These are phyloP conservation scores for Syncephalastrum monosporum DNA, from an alignment of 371 early-diverging fungal genomes.

Conservation along the genomic window DNA sequence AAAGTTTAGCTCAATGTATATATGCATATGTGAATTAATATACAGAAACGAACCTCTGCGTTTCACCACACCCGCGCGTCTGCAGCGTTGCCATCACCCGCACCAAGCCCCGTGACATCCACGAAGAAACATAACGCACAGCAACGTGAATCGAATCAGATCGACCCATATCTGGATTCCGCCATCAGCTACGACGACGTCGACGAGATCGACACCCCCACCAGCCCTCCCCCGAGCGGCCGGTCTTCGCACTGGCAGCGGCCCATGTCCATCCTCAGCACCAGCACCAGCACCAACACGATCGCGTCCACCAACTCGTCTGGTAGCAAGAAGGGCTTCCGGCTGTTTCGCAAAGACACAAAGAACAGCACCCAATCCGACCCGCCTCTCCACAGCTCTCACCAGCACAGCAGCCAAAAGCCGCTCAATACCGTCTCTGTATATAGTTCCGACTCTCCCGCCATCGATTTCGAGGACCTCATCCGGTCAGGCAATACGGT, in stretches of 20 bases:
- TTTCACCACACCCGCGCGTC: conserved; percentile 8
- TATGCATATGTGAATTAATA: neutral
- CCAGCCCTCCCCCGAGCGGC: neutral
- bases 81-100: conserved; percentile 2
- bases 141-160: conserved; percentile 1
- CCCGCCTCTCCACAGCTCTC: neutral
- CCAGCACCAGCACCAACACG: conserved; percentile 18
- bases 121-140: neutral
- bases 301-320: conserved; percentile 11
- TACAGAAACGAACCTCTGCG: conserved; percentile 18
- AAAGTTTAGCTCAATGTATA: neutral
- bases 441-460: conserved; percentile 23
- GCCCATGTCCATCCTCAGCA: conserved; percentile 22
- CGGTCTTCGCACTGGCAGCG: conserved; percentile 4
- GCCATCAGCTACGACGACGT: neutral
- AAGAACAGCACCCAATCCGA: conserved; percentile 4
- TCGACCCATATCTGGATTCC: conserved; percentile 8
- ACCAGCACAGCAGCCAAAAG: conserved; percentile 3
- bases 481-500: conserved; percentile 58
- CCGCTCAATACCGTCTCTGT: conserved; percentile 10
- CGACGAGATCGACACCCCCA: neutral
- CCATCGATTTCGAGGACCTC: conserved; percentile 55
- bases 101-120: conserved; percentile 9
- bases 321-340: conserved; percentile 24
- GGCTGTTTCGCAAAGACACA: conserved; percentile 20